A percentile compares a stretch with the other conserved stretches of the same genome.
These are phyloP conservation scores for Micromonas pusilla DNA, from an alignment of 139 green algal species.

Conservation along the genomic window DNA sequence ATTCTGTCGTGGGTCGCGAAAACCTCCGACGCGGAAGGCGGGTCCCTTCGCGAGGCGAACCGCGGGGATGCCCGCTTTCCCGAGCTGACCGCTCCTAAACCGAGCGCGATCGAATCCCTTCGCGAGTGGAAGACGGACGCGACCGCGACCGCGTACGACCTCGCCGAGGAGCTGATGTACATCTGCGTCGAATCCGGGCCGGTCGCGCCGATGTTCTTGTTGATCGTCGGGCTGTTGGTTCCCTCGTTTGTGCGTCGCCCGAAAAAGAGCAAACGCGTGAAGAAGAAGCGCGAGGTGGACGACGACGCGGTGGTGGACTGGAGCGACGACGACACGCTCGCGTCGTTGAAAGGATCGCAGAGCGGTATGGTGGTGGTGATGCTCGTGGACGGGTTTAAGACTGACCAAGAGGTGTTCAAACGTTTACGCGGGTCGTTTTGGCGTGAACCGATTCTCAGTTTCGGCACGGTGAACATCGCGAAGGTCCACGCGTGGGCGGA, in stretches of 20 bases:
- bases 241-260: not conserved
- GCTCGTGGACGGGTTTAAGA: not conserved
- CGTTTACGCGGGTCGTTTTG: not conserved
- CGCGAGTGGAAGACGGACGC: not conserved
- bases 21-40: not conserved
- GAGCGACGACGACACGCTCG: not conserved
- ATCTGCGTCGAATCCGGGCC: not conserved
- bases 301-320: not conserved
- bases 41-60: not conserved
- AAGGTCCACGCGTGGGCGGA: not conserved
- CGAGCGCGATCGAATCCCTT: too few relatives aligned
- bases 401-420: not conserved
- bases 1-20: not conserved
- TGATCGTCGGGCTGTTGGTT: not conserved
- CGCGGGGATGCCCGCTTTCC: not conserved
- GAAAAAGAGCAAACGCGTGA: not conserved
- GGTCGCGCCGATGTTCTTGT: not conserved
- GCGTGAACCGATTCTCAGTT: not conserved
- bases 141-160: not conserved
- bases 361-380: not conserved
- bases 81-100: not conserved
- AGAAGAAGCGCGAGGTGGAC: not conserved
- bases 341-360: not conserved
- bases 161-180: not conserved
- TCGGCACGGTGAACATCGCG: not conserved